These are phyloP conservation scores for Brassica carinata DNA, from an alignment of 345 rosid genomes.

Conservation along the genomic window DNA sequence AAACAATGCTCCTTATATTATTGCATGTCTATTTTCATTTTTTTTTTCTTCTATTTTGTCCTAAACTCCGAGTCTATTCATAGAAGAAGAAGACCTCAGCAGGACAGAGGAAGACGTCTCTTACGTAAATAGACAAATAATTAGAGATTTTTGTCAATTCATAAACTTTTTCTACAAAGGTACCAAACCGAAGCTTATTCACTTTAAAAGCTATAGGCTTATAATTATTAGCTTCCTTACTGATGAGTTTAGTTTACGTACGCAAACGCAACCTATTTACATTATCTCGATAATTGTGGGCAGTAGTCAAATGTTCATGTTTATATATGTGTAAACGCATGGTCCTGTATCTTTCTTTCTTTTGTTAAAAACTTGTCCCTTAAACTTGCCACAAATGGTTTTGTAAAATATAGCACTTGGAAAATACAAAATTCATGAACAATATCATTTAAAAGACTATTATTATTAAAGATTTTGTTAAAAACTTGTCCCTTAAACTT, in stretches of 20 bases:
- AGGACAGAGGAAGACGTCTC: conserved; percentile 28
- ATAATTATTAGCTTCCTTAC: background rate
- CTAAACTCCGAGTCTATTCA: conserved; percentile 28
- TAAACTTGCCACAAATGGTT: background rate
- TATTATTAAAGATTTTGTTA: too few species aligned
- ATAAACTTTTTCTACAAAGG: conserved; percentile 15
- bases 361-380: background rate
- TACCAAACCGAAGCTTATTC: conserved; percentile 18
- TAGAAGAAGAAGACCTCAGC: conserved; percentile 3
- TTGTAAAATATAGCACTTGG: background rate
- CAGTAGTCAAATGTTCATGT: conserved; percentile 12
- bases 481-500: background rate
- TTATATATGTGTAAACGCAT: background rate
- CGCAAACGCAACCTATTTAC: conserved; percentile 28
- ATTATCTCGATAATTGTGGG: conserved; percentile 1
- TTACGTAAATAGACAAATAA: conserved; percentile 6
- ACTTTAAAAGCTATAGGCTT: background rate
- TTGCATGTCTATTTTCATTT: conserved; percentile 42
- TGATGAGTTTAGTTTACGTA: conserved; percentile 21
- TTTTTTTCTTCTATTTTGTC: conserved; percentile 12
- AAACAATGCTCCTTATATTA: conserved; percentile 35
- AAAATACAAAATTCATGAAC: background rate
- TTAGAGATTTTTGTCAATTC: background rate
- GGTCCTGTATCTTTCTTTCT: background rate
- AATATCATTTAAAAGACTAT: too few species aligned